Conservation (phyloP, 176 grass and related monocot genomes). For the Avena sativa region DNA sequence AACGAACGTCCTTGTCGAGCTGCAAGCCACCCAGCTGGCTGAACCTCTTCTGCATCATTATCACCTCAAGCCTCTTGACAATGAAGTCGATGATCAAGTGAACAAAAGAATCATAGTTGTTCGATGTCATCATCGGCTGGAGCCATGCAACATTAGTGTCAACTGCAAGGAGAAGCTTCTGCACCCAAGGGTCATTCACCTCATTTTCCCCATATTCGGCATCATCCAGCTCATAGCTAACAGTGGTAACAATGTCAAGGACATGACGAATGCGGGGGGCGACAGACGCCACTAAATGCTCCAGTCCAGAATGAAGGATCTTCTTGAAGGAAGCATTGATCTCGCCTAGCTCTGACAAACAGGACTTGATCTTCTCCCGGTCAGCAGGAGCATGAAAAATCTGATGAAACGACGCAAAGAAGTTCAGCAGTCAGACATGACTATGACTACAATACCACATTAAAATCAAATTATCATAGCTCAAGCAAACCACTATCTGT, state of each 20-base stretch:
- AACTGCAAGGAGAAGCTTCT: constrained; percentile 85
- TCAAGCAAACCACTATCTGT: neutral
- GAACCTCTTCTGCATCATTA: constrained; percentile 98
- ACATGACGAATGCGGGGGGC: constrained; percentile 75
- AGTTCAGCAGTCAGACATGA: neutral
- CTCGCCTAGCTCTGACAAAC: constrained; percentile 83
- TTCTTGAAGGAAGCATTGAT: constrained; percentile 79
- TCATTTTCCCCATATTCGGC: constrained; percentile 89
- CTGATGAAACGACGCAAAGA: constrained; percentile 47
- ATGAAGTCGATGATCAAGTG: constrained; percentile 88
- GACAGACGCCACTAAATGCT: constrained; percentile 76
- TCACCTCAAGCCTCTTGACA: constrained; percentile 94
- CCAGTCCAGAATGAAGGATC: constrained; percentile 80
- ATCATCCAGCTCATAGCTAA: constrained; percentile 89
- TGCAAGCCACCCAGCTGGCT: constrained; percentile 93
- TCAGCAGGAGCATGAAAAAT: constrained; percentile 76
- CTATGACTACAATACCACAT: neutral
- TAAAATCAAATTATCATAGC: constrained; percentile 20
- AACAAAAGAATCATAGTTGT: constrained; percentile 90
- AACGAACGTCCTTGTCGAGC: constrained; percentile 85
- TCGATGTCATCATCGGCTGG: constrained; percentile 81
- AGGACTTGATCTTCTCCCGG: constrained; percentile 94
- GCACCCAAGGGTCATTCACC: constrained; percentile 90
- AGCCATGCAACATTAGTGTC: constrained; percentile 80
- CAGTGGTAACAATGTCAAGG: constrained; percentile 80